Conservation (phyloP, 345 rosid genomes). For the Pistacia integerrima region DNA sequence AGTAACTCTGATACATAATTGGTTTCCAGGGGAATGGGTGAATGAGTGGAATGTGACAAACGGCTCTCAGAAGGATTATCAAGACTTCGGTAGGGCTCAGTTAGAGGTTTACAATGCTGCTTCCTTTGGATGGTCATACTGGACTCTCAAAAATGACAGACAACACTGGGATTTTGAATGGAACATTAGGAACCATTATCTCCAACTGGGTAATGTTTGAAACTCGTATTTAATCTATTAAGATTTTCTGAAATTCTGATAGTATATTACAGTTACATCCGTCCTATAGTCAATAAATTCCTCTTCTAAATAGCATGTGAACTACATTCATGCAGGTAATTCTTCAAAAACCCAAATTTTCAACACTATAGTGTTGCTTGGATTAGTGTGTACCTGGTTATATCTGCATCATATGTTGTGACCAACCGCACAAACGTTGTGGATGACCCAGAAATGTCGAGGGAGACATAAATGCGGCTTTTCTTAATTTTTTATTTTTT, state of each 20-base stretch:
- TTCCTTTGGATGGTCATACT: constrained; percentile 81
- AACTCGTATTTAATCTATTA: background rate
- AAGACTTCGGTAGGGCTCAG: constrained; percentile 63
- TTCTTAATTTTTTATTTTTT: background rate
- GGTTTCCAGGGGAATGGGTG: constrained; percentile 75
- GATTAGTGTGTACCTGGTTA: constrained; percentile 29
- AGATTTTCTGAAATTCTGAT: background rate
- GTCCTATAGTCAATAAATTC: background rate
- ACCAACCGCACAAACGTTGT: background rate
- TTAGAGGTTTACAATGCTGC: constrained; percentile 62
- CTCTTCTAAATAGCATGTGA: constrained; percentile 3
- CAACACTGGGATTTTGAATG: constrained; percentile 85
- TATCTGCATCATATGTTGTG: constrained; percentile 29
- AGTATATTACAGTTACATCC: background rate
- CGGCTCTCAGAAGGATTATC: constrained; percentile 61
- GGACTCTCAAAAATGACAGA: constrained; percentile 71
- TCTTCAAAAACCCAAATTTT: constrained; percentile 30
- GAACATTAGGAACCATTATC: constrained; percentile 63
- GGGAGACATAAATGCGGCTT: constrained; percentile 15
- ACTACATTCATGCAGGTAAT: constrained; percentile 38
- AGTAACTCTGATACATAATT: background rate
- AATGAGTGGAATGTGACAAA: constrained; percentile 66
- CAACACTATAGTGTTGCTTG: constrained; percentile 28
- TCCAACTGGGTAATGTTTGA: constrained; percentile 49
- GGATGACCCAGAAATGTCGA: constrained; percentile 12